Percentiles rank a stretch among this genome's conserved stretches.
Conservation (phyloP, 495 filamentous ascomycete species). For the Penicillium lividum region DNA sequence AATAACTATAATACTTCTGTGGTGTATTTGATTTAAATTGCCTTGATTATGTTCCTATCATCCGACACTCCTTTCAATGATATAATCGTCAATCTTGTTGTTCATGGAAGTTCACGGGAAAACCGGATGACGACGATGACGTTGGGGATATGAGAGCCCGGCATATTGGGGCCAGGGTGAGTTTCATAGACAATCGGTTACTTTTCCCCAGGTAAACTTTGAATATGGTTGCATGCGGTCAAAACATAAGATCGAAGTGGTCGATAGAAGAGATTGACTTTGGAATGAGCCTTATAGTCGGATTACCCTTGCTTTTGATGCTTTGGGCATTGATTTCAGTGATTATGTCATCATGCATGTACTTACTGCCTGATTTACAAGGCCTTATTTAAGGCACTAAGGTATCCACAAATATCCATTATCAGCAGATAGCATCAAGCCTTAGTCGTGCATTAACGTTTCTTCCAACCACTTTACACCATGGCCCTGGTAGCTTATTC, state of each 20-base stretch:
- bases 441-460: neutral
- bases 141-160: slow-evolving; percentile 18
- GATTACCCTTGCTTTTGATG: neutral
- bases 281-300: neutral
- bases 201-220: neutral
- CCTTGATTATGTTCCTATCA: neutral
- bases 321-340: neutral
- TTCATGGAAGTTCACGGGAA: slow-evolving; percentile 6
- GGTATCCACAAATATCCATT: slow-evolving; percentile 4
- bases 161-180: slow-evolving; percentile 5
- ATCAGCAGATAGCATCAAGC: neutral
- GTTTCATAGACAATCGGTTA: slow-evolving; percentile 1
- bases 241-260: neutral
- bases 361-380: neutral
- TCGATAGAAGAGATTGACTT: neutral
- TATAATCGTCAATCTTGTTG: neutral
- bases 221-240: slow-evolving; percentile 5
- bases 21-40: neutral
- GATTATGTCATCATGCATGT: slow-evolving; percentile 9
- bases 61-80: neutral
- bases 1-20: neutral
- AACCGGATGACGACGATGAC: slow-evolving; percentile 30
- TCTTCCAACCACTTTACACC: slow-evolving; percentile 2
- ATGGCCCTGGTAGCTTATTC: slow-evolving; percentile 85
- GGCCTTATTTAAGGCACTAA: neutral